Percentiles rank a stretch among this genome's conserved stretches.
Evolutionary conservation across 345 rosid species (phyloP).

Genomic region (Moringa oleifera): DNA sequence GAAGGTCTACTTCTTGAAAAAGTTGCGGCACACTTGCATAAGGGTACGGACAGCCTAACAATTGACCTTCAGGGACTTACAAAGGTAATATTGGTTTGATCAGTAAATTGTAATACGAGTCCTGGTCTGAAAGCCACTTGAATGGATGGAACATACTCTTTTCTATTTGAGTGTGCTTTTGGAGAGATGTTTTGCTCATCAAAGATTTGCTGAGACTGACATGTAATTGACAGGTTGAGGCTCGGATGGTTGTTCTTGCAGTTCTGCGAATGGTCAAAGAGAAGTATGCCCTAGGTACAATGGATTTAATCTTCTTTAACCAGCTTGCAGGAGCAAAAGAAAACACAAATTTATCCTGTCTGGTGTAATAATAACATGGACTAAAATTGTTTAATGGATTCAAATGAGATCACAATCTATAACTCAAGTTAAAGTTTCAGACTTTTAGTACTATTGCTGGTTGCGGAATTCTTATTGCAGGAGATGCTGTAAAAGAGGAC

Average conservation of each 20-base stretch:
- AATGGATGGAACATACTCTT: constrained; percentile 6
- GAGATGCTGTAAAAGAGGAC: constrained; percentile 60
- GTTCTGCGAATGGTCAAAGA: constrained; percentile 89
- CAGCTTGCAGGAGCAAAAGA: not conserved
- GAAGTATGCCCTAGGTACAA: constrained; percentile 52
- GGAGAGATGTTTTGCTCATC: not conserved
- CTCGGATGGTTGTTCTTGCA: constrained; percentile 87
- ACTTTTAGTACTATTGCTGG: not conserved
- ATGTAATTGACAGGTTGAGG: constrained; percentile 77
- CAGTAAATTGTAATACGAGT: not conserved
- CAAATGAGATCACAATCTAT: not conserved
- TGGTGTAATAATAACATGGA: too few species aligned
- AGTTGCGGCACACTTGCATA: constrained; percentile 67
- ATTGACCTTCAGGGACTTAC: constrained; percentile 79
- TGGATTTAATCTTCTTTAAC: constrained; percentile 5
- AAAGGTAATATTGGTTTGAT: constrained; percentile 36
- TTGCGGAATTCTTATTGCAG: constrained; percentile 29
- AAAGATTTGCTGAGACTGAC: constrained; percentile 18
- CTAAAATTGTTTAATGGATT: constrained; percentile 1
- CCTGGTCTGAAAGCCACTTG: not conserved
- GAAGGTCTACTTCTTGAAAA: constrained; percentile 68
- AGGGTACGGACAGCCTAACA: constrained; percentile 46
- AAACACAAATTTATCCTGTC: not conserved
- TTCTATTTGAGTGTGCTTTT: constrained; percentile 4
- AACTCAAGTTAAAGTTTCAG: not conserved